Evolutionary conservation across 140 eudicot genomes (phyloP).

Genomic region (Erigeron philadelphicus): DNA sequence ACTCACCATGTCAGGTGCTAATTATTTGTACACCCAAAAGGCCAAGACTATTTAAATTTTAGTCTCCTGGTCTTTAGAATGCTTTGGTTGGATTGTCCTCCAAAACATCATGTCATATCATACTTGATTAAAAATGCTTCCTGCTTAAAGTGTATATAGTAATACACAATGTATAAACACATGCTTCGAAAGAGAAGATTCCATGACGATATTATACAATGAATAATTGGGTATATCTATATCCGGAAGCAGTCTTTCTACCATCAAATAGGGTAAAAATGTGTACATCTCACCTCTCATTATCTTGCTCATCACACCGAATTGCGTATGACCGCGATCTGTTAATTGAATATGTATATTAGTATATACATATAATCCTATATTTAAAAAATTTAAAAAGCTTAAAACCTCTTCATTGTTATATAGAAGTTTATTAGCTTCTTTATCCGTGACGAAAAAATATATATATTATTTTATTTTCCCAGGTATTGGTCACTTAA

Average conservation of each 20-base stretch:
- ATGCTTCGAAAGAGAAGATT: not conserved
- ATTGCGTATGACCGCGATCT: too few species aligned
- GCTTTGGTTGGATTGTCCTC: constrained; percentile 5
- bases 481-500: not conserved
- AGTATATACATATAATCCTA: too few species aligned
- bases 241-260: too few species aligned
- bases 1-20: not conserved
- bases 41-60: not conserved
- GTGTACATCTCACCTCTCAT: too few species aligned
- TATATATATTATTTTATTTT: not conserved
- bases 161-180: not conserved
- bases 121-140: too few species aligned
- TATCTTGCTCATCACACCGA: too few species aligned
- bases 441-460: not conserved
- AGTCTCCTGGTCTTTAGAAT: constrained; percentile 6
- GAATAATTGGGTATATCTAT: too few species aligned
- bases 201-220: too few species aligned
- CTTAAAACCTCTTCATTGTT: too few species aligned
- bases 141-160: not conserved
- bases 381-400: too few species aligned
- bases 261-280: too few species aligned
- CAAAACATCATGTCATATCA: constrained; percentile 5
- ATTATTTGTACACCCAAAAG: not conserved
- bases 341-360: too few species aligned
- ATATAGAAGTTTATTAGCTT: not conserved